Conservation (phyloP, 495 filamentous ascomycete genomes). For the Delitschia confertaspora region DNA sequence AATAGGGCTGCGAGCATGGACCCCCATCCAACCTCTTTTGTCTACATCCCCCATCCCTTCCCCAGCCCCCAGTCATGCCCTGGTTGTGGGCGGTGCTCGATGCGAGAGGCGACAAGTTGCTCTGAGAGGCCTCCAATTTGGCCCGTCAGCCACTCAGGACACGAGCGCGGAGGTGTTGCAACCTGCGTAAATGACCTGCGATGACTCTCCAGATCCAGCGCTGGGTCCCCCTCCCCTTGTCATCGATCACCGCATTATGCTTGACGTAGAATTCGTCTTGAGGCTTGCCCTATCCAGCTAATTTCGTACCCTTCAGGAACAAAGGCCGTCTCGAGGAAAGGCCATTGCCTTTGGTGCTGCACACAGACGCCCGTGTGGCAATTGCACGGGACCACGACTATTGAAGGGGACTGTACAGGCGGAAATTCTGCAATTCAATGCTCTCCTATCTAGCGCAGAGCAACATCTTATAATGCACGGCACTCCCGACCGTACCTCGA, state of each 20-base stretch:
- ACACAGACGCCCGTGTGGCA: constrained; percentile 31
- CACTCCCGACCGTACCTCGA: constrained; percentile 19
- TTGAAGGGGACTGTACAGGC: constrained; percentile 23
- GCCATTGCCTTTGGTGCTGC: constrained; percentile 25
- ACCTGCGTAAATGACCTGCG: constrained; percentile 27
- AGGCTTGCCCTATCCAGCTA: constrained; percentile 31
- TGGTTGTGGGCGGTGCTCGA: constrained; percentile 8
- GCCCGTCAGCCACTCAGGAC: constrained; percentile 28
- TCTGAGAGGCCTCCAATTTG: constrained; percentile 25
- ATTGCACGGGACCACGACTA: constrained; percentile 29
- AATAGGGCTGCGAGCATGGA: constrained; percentile 24
- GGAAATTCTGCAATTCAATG: constrained; percentile 27
- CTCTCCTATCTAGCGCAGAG: constrained; percentile 26
- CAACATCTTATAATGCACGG: constrained; percentile 30
- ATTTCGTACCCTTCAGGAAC: constrained; percentile 33
- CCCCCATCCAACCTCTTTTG: constrained; percentile 1
- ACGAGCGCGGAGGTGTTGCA: constrained; percentile 26
- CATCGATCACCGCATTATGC: constrained; percentile 35
- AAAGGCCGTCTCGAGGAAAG: constrained; percentile 31
- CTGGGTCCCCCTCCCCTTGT: constrained; percentile 22
- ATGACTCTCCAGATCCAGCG: constrained; percentile 28
- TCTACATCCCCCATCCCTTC: no score
- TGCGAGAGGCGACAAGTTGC: constrained; percentile 20
- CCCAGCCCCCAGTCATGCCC: no score
- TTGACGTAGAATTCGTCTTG: constrained; percentile 32